Percentiles rank a stretch among this genome's conserved stretches.
These are phyloP conservation scores for Cadophora luteo-olivacea DNA, from an alignment of 2,329 filamentous ascomycete genomes.

Conservation along the genomic window DNA sequence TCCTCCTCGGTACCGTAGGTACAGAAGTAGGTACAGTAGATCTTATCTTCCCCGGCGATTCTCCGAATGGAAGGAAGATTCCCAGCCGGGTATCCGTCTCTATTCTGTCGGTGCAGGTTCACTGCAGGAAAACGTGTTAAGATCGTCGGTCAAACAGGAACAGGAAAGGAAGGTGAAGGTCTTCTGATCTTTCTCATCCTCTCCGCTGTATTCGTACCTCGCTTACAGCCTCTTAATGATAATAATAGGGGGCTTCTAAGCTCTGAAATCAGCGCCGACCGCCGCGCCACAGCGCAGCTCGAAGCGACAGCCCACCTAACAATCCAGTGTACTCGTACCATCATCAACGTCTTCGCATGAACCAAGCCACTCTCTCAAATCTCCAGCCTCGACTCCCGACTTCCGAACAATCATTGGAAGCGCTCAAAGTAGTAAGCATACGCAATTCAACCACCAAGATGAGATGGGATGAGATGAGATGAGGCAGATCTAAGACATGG, in stretches of 20 bases:
- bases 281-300: neutral
- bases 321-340: too few species aligned
- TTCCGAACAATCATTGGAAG: too few species aligned
- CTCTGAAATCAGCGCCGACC: neutral
- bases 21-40: too few species aligned
- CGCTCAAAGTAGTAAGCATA: neutral
- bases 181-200: neutral
- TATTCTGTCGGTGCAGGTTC: too few species aligned
- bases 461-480: neutral
- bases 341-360: neutral
- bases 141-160: neutral
- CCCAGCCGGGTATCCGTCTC: neutral
- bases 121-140: neutral
- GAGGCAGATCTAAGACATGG: neutral
- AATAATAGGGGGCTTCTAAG: neutral
- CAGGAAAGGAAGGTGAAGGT: conserved; percentile 3
- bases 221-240: neutral
- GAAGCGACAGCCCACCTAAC: neutral
- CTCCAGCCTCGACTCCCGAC: neutral
- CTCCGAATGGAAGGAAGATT: neutral
- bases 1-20: too few species aligned
- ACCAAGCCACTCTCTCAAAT: neutral
- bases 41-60: neutral
- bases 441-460: neutral
- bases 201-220: neutral